These are phyloP conservation scores for Aspergillus ochraceoroseus DNA, from an alignment of 2,329 filamentous ascomycete species.

Conservation along the genomic window DNA sequence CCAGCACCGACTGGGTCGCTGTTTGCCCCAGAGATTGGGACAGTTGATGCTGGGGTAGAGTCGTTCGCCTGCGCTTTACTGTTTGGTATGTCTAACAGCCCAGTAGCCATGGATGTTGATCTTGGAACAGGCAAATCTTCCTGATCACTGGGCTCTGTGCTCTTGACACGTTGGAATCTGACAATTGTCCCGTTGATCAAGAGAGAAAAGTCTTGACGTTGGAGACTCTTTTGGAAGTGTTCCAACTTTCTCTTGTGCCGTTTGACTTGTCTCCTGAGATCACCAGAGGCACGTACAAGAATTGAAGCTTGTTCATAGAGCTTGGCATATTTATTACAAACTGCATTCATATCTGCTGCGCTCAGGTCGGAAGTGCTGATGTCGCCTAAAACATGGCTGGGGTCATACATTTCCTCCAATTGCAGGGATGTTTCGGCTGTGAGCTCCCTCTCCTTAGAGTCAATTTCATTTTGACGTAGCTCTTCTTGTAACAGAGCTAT, in stretches of 20 bases:
- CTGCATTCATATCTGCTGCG: slow-evolving; percentile 16
- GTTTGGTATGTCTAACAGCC: background rate
- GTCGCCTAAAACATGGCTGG: slow-evolving; percentile 21
- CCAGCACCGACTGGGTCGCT: background rate
- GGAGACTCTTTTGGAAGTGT: slow-evolving; percentile 29
- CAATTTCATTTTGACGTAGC: slow-evolving; percentile 17
- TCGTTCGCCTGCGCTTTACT: background rate
- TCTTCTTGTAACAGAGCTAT: slow-evolving; percentile 23
- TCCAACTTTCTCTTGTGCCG: slow-evolving; percentile 34
- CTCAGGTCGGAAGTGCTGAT: slow-evolving; percentile 7
- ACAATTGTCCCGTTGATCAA: slow-evolving; percentile 26
- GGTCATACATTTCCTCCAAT: slow-evolving; percentile 28
- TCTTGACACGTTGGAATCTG: slow-evolving; percentile 26
- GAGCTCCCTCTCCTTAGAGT: slow-evolving; percentile 14
- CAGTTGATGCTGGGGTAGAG: background rate
- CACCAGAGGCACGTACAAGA: slow-evolving; percentile 26
- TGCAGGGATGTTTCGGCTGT: slow-evolving; percentile 15
- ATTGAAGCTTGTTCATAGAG: slow-evolving; percentile 32
- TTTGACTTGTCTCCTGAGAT: slow-evolving; percentile 31
- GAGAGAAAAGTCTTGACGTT: slow-evolving; percentile 30
- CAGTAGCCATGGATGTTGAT: background rate
- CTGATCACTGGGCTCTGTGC: background rate
- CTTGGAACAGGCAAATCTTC: background rate
- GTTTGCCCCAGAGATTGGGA: background rate
- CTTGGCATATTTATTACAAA: slow-evolving; percentile 31